Conservation (phyloP, 2,329 filamentous ascomycete species). For the Colletotrichum brevisporum region DNA sequence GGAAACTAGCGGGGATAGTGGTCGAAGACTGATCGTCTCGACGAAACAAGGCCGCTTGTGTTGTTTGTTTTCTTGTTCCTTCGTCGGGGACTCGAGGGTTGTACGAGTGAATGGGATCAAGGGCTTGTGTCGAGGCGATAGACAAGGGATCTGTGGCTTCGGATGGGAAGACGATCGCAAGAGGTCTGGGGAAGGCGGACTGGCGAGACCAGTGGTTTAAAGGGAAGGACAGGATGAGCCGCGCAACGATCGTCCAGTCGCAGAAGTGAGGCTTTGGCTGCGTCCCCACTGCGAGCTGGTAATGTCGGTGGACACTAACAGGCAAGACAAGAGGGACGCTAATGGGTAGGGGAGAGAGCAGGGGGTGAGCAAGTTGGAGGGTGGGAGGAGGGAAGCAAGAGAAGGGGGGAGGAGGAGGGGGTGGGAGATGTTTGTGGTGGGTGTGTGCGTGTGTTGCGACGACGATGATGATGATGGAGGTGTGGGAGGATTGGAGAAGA, state of each 20-base stretch:
- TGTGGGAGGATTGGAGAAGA: not conserved
- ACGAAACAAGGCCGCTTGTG: constrained; percentile 22
- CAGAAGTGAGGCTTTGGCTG: constrained; percentile 43
- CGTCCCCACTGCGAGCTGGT: constrained; percentile 40
- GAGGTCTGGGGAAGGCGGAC: constrained; percentile 21
- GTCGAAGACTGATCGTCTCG: constrained; percentile 17
- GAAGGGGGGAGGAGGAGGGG: constrained; percentile 12
- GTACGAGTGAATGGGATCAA: constrained; percentile 19
- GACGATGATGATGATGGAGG: constrained; percentile 21
- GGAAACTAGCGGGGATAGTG: constrained; percentile 26
- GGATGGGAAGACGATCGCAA: constrained; percentile 36
- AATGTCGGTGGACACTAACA: constrained; percentile 41
- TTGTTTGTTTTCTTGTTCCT: constrained; percentile 7
- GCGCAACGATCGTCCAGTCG: constrained; percentile 41
- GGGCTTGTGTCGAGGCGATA: constrained; percentile 33
- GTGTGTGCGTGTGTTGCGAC: constrained; percentile 22
- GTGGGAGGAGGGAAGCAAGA: constrained; percentile 8
- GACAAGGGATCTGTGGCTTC: constrained; percentile 41
- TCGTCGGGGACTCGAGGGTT: constrained; percentile 25
- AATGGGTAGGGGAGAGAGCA: constrained; percentile 32
- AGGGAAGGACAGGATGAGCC: constrained; percentile 40
- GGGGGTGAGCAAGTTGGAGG: constrained; percentile 19
- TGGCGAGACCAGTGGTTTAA: constrained; percentile 41
- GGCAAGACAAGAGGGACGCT: constrained; percentile 40
- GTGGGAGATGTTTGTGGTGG: constrained; percentile 3